Evolutionary conservation across 1,139 yeast species (phyloP), one percentile per base, ranked within the genome.

Genomic region (Suhomyces bokatorum): DNA sequence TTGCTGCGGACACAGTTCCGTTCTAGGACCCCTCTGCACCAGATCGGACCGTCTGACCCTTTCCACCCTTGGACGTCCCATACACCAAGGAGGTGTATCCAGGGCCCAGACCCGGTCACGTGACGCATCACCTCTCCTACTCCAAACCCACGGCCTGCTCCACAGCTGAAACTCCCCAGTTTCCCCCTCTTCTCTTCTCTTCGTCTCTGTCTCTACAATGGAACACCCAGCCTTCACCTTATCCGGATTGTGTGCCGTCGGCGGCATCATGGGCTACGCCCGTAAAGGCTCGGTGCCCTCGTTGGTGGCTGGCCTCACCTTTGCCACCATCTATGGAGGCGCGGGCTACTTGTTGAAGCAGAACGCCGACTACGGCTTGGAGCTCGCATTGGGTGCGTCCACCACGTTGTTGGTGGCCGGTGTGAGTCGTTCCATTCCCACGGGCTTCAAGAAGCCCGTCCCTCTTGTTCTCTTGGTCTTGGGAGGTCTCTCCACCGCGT

Each of bases 221-320:
- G 95, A 86, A 69, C 93, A 87, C 63, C 95, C 93, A 49, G 81
- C 91, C 43, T 82, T 73, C 57, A 82, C 93, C 22, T 75, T 87
- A 58, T 81, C 91, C 29, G 89, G 84, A n/a, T 75, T 87, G 49
- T 77, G 88, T 58, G 77, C 86, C 49, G 66, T 79, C 48, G 95
- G 96, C 43, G 96, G 95, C 38, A 52, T 80, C 34, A 78, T 83
- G 66, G 95, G 95, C 35, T 87, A 70, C 64, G 60, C 75, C 73
- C 85, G 87, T 54, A 85, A 85, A 59, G 79, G 85, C 13, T 87
- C 96, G 2, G 58, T 84, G 31, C 95, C 96, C 17, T 89, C 97
- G 0, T 73, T 90, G 45, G 67, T 83, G 37, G 96, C 95, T 2
- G 97, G 97, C 28, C 58, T 84, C 9, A 70, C 85, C 0, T 74